phyloP scores from a whole-genome alignment of 179 eudicot genomes.

The Silene coronaria region DNA sequence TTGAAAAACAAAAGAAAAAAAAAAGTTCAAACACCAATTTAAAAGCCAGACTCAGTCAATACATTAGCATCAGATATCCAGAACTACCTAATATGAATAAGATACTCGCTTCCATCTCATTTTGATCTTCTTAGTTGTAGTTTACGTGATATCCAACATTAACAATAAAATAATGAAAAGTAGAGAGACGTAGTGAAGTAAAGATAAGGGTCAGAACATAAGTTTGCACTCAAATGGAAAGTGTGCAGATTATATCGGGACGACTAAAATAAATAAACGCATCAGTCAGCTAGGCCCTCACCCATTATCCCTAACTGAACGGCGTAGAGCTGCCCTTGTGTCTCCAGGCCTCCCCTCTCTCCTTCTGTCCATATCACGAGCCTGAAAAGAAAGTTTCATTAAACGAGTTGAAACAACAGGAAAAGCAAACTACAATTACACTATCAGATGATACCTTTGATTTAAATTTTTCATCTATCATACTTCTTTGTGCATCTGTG shows the following conservation, averaged over 20 bases:
- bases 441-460: slow-evolving; percentile 50
- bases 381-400: slow-evolving; percentile 30
- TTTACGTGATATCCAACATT: neutral
- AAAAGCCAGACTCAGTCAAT: neutral
- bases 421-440: slow-evolving; percentile 6
- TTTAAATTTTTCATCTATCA: slow-evolving; percentile 95
- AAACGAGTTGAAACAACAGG: slow-evolving; percentile 12
- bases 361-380: slow-evolving; percentile 95
- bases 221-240: neutral
- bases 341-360: slow-evolving; percentile 97
- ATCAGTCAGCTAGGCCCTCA: slow-evolving; percentile 24
- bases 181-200: too few species aligned
- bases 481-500: slow-evolving; percentile 91
- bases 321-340: slow-evolving; percentile 73
- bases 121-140: neutral
- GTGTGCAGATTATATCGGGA: neutral
- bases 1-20: too few species aligned
- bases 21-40: neutral
- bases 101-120: neutral
- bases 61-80: too few species aligned
- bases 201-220: too few species aligned
- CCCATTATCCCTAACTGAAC: slow-evolving; percentile 97
- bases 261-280: neutral
- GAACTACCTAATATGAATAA: too few species aligned
- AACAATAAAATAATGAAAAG: too few species aligned